Evolutionary conservation across 768 basidiomycete species (phyloP), one percentile per base, ranked within the genome.

Genomic region (Pleurotus sapidus): DNA sequence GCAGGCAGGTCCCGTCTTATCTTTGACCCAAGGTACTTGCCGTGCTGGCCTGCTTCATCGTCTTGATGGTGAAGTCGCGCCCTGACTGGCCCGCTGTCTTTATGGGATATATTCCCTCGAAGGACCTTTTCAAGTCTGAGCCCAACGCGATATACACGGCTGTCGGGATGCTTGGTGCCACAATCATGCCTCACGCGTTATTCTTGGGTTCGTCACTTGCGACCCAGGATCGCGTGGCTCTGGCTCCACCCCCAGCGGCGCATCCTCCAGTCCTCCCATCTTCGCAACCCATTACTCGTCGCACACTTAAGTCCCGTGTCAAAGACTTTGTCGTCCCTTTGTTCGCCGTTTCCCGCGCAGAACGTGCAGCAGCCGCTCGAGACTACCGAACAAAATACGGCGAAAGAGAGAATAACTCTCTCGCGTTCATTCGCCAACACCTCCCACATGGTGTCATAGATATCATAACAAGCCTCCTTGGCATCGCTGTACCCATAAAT

Each of bases 401-500:
- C 5, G 78, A 84, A 57, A 70, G 78, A 58, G 72, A 81, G 57
- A 82, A 84, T 61, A 80, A 78, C 59, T 53, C 73, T 1, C 64
- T 78, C 2, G 39, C 58, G 30, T 84, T 87, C 57, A 65, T 86
- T 47, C 71, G 62, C 18, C 72, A 80, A 17, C 86, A 87, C 63
- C 70, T 88, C n/a, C 66, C 69, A 25, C 84, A 86, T 60, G 77
- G 78, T 0, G 73, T 82, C 63, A 71, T 78, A 55, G 87, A 91
- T 62, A 75, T 90, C 9, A 72, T 81, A 9, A 60, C 74, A 38
- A 84, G 83, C 60, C 71, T 93, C 39, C 67, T 92, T 42, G 81
- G 82, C 2, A 74, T 93, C 55, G 92, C 92, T 0, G 77, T 93
- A 14, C 77, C 87, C 14, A 89, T 93, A 70, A 93, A 93, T 65